A percentile compares a stretch with the other conserved stretches of the same genome.
phyloP scores from a whole-genome alignment of 352 stramenopile species.

The Phytopythium helicoides region DNA sequence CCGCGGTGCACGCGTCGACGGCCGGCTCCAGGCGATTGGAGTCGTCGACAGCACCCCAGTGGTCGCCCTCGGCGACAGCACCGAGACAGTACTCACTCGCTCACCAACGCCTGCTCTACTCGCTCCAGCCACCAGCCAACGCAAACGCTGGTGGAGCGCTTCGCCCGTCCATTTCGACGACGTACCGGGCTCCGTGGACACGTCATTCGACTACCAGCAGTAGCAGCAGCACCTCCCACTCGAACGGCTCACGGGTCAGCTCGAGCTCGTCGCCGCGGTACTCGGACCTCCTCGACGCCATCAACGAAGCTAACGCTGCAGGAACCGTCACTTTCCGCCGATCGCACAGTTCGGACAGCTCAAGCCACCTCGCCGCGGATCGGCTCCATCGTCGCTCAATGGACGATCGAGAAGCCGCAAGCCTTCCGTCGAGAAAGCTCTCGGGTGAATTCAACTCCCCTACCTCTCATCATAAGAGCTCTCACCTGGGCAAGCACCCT shows the following conservation, averaged over 20 bases:
- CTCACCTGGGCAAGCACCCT: too few relatives aligned
- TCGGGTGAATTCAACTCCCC: not conserved
- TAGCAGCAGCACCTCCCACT: not conserved
- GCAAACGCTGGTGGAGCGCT: not conserved
- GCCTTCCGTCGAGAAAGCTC: not conserved
- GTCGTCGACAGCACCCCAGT: not conserved
- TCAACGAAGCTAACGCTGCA: slow-evolving; percentile 2
- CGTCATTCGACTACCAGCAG: slow-evolving; percentile 1
- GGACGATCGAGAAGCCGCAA: not conserved
- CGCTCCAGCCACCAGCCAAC: not conserved
- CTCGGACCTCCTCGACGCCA: slow-evolving; percentile 3
- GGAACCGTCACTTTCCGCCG: not conserved
- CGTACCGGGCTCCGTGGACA: not conserved
- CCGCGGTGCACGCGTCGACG: not conserved
- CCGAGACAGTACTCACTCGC: not conserved
- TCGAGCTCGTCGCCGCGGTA: slow-evolving; percentile 1
- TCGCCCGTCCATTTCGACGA: not conserved
- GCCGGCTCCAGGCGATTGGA: not conserved
- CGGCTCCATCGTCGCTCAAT: too few relatives aligned
- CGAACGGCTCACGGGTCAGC: not conserved
- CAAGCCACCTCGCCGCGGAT: not conserved
- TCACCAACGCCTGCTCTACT: not conserved
- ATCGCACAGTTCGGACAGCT: not conserved
- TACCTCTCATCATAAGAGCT: not conserved
- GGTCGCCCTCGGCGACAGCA: not conserved